Conservation (phyloP, 2,329 filamentous ascomycete species). For the Venturiaceae sp. region DNA sequence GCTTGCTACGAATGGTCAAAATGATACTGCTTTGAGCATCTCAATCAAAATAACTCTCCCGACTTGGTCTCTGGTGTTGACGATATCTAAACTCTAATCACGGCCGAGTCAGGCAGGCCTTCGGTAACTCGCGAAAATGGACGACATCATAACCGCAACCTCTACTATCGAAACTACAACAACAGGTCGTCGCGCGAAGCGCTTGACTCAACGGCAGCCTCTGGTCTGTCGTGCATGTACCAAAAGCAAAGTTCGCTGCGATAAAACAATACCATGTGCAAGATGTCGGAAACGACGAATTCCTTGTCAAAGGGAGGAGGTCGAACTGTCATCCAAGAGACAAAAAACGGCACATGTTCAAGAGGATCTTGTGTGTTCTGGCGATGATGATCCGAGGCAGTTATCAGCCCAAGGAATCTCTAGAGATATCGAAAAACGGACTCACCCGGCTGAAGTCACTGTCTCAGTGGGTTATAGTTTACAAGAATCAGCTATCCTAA, state of each 20-base stretch:
- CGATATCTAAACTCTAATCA: not conserved
- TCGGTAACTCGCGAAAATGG: not conserved
- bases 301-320: constrained; percentile 10
- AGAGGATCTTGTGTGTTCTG: not conserved
- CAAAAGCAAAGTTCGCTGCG: constrained; percentile 12
- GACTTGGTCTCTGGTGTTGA: not conserved
- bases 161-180: not conserved
- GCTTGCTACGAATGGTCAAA: too few relatives aligned
- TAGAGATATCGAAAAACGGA: too few relatives aligned
- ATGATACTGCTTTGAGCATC: too few relatives aligned
- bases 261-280: constrained; percentile 13
- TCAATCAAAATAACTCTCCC: too few relatives aligned
- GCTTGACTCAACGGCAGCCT: not conserved
- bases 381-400: not conserved
- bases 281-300: constrained; percentile 10
- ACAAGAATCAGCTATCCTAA: too few relatives aligned
- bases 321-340: constrained; percentile 5
- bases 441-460: too few relatives aligned
- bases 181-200: not conserved
- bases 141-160: not conserved
- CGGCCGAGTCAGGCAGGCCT: not conserved
- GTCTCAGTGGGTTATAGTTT: too few relatives aligned
- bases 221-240: constrained; percentile 10
- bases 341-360: not conserved
- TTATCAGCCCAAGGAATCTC: too few relatives aligned